Evolutionary conservation across 805 yeast genomes (phyloP).

Genomic region (Cyberlindnera japonica): DNA sequence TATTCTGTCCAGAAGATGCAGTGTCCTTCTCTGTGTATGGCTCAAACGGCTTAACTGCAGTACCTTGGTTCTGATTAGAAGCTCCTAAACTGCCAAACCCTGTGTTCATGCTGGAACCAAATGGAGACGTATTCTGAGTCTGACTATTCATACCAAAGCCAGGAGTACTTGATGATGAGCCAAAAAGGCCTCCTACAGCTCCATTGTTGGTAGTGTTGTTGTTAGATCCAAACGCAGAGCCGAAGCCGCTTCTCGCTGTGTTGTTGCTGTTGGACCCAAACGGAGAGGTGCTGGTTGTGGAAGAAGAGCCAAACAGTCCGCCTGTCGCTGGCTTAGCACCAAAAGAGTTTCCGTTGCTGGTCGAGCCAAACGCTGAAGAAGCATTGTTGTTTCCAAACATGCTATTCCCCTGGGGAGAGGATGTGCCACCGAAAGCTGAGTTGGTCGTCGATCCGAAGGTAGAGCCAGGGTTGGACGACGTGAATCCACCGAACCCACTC

Average conservation of each 20-base stretch:
- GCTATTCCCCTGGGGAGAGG: constrained; percentile 27
- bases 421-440: constrained; percentile 26
- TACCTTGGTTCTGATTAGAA: constrained; percentile 52
- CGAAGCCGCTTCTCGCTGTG: constrained; percentile 31
- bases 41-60: constrained; percentile 66
- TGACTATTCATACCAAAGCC: constrained; percentile 23
- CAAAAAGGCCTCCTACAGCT: constrained; percentile 38
- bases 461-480: constrained; percentile 28
- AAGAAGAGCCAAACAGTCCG: constrained; percentile 26
- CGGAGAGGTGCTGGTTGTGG: constrained; percentile 23
- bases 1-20: constrained; percentile 48
- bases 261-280: constrained; percentile 31
- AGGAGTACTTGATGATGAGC: constrained; percentile 30
- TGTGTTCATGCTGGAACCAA: constrained; percentile 29
- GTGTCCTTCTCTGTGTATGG: constrained; percentile 69
- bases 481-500: constrained; percentile 33
- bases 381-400: constrained; percentile 38
- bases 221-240: constrained; percentile 37
- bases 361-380: constrained; percentile 27
- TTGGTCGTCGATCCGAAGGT: constrained; percentile 26
- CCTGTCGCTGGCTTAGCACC: constrained; percentile 28
- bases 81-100: constrained; percentile 25
- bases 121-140: constrained; percentile 37
- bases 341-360: constrained; percentile 13
- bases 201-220: constrained; percentile 24